Evolutionary conservation across 164 flowering plant species (phyloP).

Genomic region (Berberis thunbergii): DNA sequence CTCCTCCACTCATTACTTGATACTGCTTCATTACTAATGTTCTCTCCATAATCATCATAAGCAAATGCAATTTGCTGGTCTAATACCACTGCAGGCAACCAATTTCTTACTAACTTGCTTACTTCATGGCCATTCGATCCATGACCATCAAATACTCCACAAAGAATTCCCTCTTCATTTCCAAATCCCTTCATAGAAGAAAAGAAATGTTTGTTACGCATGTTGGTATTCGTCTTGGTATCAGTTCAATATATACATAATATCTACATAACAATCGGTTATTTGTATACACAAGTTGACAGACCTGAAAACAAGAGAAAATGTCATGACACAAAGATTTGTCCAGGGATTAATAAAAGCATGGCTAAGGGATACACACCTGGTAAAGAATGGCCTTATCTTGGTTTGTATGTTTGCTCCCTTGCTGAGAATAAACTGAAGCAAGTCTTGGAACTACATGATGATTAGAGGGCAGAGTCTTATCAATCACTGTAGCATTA

Average conservation of each 20-base stretch:
- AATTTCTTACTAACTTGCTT: conserved; percentile 58
- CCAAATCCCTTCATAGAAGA: conserved; percentile 38
- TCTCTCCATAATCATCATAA: conserved; percentile 3
- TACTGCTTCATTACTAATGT: neutral
- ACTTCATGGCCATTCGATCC: conserved; percentile 70
- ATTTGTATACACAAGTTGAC: too few relatives aligned
- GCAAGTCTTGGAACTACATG: neutral
- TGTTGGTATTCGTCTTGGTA: neutral
- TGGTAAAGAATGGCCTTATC: conserved; percentile 28
- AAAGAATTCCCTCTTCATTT: conserved; percentile 38
- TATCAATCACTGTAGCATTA: conserved; percentile 22
- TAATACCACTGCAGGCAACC: conserved; percentile 24
- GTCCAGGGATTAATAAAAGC: too few relatives aligned
- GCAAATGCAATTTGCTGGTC: conserved; percentile 28
- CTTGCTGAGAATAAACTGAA: conserved; percentile 2
- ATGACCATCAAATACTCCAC: conserved; percentile 91
- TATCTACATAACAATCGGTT: neutral
- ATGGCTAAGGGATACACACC: conserved; percentile 23
- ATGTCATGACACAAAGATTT: neutral
- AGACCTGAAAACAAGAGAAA: neutral
- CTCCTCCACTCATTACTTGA: conserved; percentile 40
- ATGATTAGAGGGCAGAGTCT: conserved; percentile 1
- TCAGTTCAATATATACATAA: neutral
- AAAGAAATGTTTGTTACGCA: neutral
- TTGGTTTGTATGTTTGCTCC: neutral